phyloP scores from a whole-genome alignment of 306 rosid genomes.

The Benincasa hispida region DNA sequence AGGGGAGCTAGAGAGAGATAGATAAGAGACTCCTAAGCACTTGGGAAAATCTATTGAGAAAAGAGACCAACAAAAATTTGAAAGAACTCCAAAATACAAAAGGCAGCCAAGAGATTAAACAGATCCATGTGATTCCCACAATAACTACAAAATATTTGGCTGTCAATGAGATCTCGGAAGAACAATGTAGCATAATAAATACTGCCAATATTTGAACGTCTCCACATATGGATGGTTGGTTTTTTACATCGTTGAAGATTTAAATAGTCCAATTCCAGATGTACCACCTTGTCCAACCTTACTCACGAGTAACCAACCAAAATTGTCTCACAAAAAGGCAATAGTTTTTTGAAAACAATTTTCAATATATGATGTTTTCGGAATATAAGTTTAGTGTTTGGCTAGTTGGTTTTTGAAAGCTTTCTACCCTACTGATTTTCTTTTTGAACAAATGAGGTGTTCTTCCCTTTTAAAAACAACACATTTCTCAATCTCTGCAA shows the following conservation, averaged over 20 bases:
- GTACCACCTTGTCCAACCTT: not conserved
- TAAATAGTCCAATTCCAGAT: not conserved
- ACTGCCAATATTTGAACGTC: not conserved
- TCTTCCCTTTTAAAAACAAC: not conserved
- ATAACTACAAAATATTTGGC: not conserved
- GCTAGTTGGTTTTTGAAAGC: not conserved
- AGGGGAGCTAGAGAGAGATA: not conserved
- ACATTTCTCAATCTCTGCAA: not conserved
- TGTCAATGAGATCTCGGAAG: not conserved
- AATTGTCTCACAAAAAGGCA: not conserved
- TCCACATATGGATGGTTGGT: not conserved
- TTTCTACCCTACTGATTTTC: not conserved
- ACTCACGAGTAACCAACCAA: not conserved
- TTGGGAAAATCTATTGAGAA: not conserved
- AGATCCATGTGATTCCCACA: not conserved
- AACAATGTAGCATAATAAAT: not conserved
- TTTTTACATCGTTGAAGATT: not conserved
- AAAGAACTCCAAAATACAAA: not conserved
- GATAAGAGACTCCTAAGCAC: not conserved
- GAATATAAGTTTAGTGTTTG: not conserved
- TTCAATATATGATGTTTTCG: not conserved
- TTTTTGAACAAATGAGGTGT: not conserved
- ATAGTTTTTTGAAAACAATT: not conserved
- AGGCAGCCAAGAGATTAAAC: not conserved
- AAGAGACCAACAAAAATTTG: not conserved